Evolutionary conservation across 441 rosid species (phyloP).

Genomic region (Gossypium trilobum): DNA sequence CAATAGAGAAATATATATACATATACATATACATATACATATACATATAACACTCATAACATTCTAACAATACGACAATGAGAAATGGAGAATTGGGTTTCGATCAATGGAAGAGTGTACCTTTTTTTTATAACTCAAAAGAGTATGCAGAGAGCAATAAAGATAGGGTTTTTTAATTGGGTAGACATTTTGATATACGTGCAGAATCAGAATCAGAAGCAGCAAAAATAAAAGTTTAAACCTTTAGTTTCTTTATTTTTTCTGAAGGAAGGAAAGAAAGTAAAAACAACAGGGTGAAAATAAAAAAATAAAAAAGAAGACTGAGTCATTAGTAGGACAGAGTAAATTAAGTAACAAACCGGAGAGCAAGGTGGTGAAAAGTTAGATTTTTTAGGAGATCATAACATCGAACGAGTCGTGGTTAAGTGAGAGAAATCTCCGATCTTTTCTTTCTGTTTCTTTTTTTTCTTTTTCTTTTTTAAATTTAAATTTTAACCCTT

Average conservation of each 20-base stretch:
- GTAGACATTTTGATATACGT: constrained; percentile 27
- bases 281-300: background rate
- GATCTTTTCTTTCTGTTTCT: background rate
- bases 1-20: background rate
- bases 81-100: constrained; percentile 3
- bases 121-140: background rate
- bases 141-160: constrained; percentile 16
- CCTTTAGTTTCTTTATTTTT: background rate
- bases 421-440: background rate
- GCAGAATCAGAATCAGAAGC: constrained; percentile 6
- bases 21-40: background rate
- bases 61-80: background rate
- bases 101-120: background rate
- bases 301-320: background rate
- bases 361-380: constrained; percentile 34
- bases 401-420: constrained; percentile 27
- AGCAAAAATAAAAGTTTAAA: background rate
- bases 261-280: background rate
- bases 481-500: background rate
- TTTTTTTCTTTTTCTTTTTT: background rate
- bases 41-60: background rate
- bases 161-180: constrained; percentile 33
- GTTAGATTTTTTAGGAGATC: constrained; percentile 47
- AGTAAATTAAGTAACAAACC: constrained; percentile 24
- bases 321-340: background rate